Conservation (phyloP, 805 yeast genomes). For the Kregervanrija pseudodelftensis region DNA sequence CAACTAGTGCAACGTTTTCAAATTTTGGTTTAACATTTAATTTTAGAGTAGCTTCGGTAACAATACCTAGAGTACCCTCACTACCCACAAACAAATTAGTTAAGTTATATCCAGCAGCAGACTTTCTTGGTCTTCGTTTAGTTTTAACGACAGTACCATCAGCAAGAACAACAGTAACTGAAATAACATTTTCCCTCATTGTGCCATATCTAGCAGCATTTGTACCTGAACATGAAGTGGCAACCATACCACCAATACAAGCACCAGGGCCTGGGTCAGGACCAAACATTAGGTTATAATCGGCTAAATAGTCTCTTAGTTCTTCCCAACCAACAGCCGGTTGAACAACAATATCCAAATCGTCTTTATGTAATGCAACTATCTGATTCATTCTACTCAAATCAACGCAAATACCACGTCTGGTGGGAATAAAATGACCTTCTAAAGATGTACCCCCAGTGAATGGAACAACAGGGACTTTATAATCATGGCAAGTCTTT, state of each 20-base stretch:
- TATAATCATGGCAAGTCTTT: conserved; percentile 52
- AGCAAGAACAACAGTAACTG: conserved; percentile 67
- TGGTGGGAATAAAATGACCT: conserved; percentile 69
- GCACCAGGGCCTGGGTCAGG: conserved; percentile 82
- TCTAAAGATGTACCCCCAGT: conserved; percentile 78
- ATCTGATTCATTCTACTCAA: conserved; percentile 55
- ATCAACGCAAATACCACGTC: conserved; percentile 57
- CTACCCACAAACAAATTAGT: conserved; percentile 74
- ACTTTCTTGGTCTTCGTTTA: conserved; percentile 64
- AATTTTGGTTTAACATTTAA: conserved; percentile 52
- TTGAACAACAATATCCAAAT: conserved; percentile 66
- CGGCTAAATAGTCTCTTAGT: conserved; percentile 43
- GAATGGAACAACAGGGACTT: conserved; percentile 65
- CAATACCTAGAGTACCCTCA: conserved; percentile 74
- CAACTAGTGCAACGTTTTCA: conserved; percentile 64
- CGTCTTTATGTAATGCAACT: conserved; percentile 49
- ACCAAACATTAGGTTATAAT: conserved; percentile 55
- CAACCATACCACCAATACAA: conserved; percentile 70
- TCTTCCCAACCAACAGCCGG: conserved; percentile 80
- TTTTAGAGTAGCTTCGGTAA: conserved; percentile 64
- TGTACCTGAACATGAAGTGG: conserved; percentile 75
- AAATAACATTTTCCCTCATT: conserved; percentile 65
- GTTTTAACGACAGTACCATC: conserved; percentile 77
- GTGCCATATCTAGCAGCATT: conserved; percentile 77
- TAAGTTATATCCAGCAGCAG: conserved; percentile 74